These are phyloP conservation scores for Cystoderma amianthinum DNA, from an alignment of 768 basidiomycete species.

Conservation along the genomic window DNA sequence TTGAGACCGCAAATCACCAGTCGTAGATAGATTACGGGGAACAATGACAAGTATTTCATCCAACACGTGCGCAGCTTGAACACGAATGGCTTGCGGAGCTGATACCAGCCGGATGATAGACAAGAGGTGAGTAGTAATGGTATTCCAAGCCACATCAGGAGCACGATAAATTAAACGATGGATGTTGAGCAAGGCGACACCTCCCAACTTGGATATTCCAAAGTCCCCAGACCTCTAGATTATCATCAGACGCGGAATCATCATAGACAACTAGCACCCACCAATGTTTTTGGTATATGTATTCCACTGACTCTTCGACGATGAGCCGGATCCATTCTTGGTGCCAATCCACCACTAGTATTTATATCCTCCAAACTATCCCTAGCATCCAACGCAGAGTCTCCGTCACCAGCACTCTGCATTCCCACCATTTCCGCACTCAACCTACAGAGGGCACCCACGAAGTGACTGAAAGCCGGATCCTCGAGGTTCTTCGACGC, in stretches of 20 bases:
- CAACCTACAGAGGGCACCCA: constrained; percentile 71
- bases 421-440: constrained; percentile 93
- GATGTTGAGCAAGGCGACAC: constrained; percentile 76
- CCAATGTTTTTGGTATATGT: constrained; percentile 71
- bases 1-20: constrained; percentile 55
- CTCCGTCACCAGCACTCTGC: constrained; percentile 44
- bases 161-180: constrained; percentile 81
- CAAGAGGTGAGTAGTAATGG: constrained; percentile 75
- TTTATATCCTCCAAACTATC: constrained; percentile 35
- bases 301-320: constrained; percentile 83
- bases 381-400: constrained; percentile 18
- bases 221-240: constrained; percentile 89
- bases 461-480: constrained; percentile 71
- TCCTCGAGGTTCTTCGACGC: constrained; percentile 82
- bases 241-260: no score
- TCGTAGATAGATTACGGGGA: constrained; percentile 58
- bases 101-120: constrained; percentile 61
- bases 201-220: constrained; percentile 82
- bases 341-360: constrained; percentile 17
- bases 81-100: constrained; percentile 72
- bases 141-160: constrained; percentile 79
- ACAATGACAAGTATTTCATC: constrained; percentile 80
- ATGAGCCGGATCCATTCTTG: constrained; percentile 37
- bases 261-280: no score
- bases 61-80: constrained; percentile 84